Evolutionary conservation across 305 asterid genomes (phyloP).

Genomic region (Fraxinus albicans): DNA sequence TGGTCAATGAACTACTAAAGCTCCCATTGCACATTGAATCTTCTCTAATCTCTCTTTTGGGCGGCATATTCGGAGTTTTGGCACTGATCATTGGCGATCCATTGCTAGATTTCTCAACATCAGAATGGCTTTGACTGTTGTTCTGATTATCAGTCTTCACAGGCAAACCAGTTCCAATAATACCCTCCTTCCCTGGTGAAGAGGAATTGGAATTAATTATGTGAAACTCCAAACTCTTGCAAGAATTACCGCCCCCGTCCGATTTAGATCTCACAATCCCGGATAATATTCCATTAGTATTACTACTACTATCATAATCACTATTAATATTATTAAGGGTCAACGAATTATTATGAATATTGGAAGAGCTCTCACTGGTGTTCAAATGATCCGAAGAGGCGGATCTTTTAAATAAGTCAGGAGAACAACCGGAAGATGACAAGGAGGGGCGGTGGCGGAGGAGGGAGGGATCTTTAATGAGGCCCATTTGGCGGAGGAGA

Average conservation of each 20-base stretch:
- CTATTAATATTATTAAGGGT: neutral
- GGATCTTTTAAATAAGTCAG: neutral
- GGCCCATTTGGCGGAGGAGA: conserved; percentile 81
- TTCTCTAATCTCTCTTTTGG: conserved; percentile 50
- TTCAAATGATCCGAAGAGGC: conserved; percentile 31
- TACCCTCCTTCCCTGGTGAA: conserved; percentile 1
- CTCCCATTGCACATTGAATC: conserved; percentile 38
- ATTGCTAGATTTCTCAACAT: conserved; percentile 41
- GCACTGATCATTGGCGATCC: conserved; percentile 39
- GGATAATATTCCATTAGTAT: neutral
- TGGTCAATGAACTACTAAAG: conserved; percentile 26
- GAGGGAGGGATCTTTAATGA: conserved; percentile 65
- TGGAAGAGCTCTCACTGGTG: conserved; percentile 31
- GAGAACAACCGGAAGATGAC: conserved; percentile 27
- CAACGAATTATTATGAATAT: conserved; percentile 5
- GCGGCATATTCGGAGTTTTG: conserved; percentile 60
- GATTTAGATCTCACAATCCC: conserved; percentile 63
- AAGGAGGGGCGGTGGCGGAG: conserved; percentile 54
- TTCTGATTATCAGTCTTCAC: conserved; percentile 40
- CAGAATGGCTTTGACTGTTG: conserved; percentile 22
- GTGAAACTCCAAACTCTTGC: conserved; percentile 20
- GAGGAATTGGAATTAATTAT: conserved; percentile 20
- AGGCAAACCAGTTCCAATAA: conserved; percentile 29
- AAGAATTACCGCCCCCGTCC: conserved; percentile 45
- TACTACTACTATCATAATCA: conserved; percentile 20